Conservation (phyloP, 2,329 filamentous ascomycete species). For the Triangularia setosa region DNA sequence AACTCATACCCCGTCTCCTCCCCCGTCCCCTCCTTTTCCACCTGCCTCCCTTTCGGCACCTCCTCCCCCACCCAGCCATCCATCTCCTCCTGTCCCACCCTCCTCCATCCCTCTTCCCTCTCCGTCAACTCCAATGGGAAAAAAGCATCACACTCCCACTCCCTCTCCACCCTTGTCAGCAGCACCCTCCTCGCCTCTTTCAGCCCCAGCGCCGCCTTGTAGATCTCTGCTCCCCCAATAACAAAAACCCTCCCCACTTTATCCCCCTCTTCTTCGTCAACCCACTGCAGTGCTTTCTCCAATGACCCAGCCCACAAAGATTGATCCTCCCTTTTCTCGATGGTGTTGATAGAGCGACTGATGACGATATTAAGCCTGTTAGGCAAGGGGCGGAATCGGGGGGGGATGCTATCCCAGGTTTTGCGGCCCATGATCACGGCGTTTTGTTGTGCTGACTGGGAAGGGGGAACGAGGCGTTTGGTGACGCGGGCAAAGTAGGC, state of each 20-base stretch:
- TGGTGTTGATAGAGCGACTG: slow-evolving; percentile 46
- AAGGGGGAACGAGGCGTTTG: slow-evolving; percentile 58
- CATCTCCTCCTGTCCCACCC: slow-evolving; percentile 49
- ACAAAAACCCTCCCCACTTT: slow-evolving; percentile 65
- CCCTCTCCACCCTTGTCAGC: slow-evolving; percentile 63
- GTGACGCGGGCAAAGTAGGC: slow-evolving; percentile 91
- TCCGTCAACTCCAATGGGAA: slow-evolving; percentile 60
- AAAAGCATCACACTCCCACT: slow-evolving; percentile 73
- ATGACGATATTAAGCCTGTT: slow-evolving; percentile 81
- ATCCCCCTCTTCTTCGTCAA: slow-evolving; percentile 27
- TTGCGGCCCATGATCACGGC: slow-evolving; percentile 96
- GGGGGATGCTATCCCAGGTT: slow-evolving; percentile 89
- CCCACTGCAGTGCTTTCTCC: slow-evolving; percentile 51
- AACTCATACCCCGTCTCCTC: slow-evolving; percentile 64
- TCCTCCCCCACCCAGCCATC: slow-evolving; percentile 64
- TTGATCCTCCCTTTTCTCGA: slow-evolving; percentile 17
- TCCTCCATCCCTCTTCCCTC: slow-evolving; percentile 47
- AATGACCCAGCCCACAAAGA: slow-evolving; percentile 54
- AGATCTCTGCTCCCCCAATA: slow-evolving; percentile 88
- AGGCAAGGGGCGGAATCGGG: slow-evolving; percentile 71
- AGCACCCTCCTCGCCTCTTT: slow-evolving; percentile 59
- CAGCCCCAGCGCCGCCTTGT: slow-evolving; percentile 63
- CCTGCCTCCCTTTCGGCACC: slow-evolving; percentile 51
- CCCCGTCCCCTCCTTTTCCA: slow-evolving; percentile 44
- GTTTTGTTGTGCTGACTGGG: slow-evolving; percentile 44